Evolutionary conservation across 169 alveolate species (phyloP), one percentile per base, ranked within the genome.

Genomic region (Eimeria acervulina): DNA sequence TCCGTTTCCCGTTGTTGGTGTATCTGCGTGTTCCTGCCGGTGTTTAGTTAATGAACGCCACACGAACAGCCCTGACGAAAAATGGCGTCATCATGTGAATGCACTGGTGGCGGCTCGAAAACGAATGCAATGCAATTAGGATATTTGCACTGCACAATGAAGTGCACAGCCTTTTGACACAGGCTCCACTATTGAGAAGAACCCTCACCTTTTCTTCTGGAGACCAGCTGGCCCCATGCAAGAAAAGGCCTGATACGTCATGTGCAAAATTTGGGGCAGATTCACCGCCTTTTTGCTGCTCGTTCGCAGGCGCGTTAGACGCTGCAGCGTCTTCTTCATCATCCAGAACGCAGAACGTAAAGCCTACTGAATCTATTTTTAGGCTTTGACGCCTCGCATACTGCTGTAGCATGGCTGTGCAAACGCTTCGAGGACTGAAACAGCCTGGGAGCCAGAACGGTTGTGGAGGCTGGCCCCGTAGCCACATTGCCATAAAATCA

Each of bases 171-270:
- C 23, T 36, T 31, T 59, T 52, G 44, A 42, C 5, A 40, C 1
- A 28, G 63, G 89, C 40, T 42, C 40, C 52, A 59, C 2, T 61
- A 17, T 36, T 21, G 2, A 12, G 40, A 44, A 59, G 21, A 5
- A 47, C 2, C 87, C 47, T 84, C 40, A 95, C 96, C 87, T 44
- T 51, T 51, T 95, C 96, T 26, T 95, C 95, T 21, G 68, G 55
- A 19, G 92, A 84, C 99, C 99, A 99, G 92, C 99, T 97, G 68
- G 99, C 99, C 21, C 99, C 99, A 94, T 98, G 99, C 92, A 99
- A 85, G 95, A 96, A 98, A 96, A 99, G 96, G 72, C 99, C 99
- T 90, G 98, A 97, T 76, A 98, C 97, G 96, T 97, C 97, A 95
- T 98, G 78, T 28, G 91, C 52, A 44, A 66, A 38, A 31, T 21